These are phyloP conservation scores for Erythrophleum ivorense DNA, from an alignment of 331 rosid species.

Conservation along the genomic window DNA sequence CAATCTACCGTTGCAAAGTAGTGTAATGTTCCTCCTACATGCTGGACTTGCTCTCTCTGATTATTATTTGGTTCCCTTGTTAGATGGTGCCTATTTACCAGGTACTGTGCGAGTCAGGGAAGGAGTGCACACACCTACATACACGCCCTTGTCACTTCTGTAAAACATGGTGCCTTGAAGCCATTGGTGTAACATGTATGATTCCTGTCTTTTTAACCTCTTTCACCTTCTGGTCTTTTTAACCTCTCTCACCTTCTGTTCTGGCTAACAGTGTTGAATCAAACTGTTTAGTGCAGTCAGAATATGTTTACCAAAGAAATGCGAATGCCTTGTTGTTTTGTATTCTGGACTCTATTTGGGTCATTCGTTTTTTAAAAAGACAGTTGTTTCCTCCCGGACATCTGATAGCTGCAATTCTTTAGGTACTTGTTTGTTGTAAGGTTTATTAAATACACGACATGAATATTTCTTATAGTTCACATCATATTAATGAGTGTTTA, in stretches of 20 bases:
- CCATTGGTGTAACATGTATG: constrained; percentile 45
- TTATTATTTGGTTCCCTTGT: constrained; percentile 46
- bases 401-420: not conserved
- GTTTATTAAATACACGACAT: not conserved
- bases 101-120: constrained; percentile 45
- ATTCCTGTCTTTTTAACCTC: constrained; percentile 42
- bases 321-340: constrained; percentile 39
- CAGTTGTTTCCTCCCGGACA: constrained; percentile 21
- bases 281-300: constrained; percentile 50
- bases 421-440: not conserved
- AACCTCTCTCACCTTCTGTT: constrained; percentile 47
- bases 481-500: not conserved
- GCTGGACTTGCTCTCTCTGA: constrained; percentile 50
- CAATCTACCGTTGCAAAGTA: constrained; percentile 36
- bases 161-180: constrained; percentile 36
- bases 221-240: constrained; percentile 48
- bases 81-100: constrained; percentile 46
- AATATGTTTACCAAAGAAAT: constrained; percentile 52
- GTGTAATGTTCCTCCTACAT: constrained; percentile 40
- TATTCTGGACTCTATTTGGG: constrained; percentile 38
- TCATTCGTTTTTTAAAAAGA: constrained; percentile 15
- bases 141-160: constrained; percentile 34
- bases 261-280: constrained; percentile 52
- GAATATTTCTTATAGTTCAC: not conserved
- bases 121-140: constrained; percentile 35